These are phyloP conservation scores for Melanomma pulvis-pyrius DNA, from an alignment of 495 filamentous ascomycete species.

Conservation along the genomic window DNA sequence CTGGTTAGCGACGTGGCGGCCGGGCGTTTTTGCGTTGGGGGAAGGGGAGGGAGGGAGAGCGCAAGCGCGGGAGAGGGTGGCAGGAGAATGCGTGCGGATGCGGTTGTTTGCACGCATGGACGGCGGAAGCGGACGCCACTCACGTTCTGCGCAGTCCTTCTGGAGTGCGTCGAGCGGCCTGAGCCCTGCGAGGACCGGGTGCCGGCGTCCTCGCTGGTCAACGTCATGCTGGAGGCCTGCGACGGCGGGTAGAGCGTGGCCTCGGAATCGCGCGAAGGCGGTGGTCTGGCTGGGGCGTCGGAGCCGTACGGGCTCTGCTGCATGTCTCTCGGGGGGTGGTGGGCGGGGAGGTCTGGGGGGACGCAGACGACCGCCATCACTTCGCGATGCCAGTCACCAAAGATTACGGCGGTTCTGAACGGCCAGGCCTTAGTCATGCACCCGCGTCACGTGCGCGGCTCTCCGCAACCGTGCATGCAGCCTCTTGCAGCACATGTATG, in stretches of 20 bases:
- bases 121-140: conserved; percentile 6
- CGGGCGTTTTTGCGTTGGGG: background rate
- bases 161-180: conserved; percentile 34
- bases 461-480: too few relatives aligned
- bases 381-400: background rate
- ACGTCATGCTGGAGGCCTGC: conserved; percentile 37
- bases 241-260: conserved; percentile 31
- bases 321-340: conserved; percentile 21
- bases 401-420: background rate
- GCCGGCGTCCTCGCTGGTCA: conserved; percentile 31
- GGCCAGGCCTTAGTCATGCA: background rate
- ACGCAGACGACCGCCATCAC: background rate
- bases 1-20: conserved; percentile 31
- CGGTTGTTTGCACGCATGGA: too few relatives aligned
- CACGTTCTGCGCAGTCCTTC: conserved; percentile 35
- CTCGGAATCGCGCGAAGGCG: conserved; percentile 31
- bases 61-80: background rate
- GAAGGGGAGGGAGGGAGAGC: background rate
- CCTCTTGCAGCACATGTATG: too few relatives aligned
- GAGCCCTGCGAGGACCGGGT: conserved; percentile 37
- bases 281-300: conserved; percentile 12
- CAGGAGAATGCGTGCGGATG: background rate
- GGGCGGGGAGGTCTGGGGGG: background rate
- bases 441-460: background rate
- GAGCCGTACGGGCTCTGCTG: conserved; percentile 23